Evolutionary conservation across 331 rosid species (phyloP).

Genomic region (Phaseolus coccineus): DNA sequence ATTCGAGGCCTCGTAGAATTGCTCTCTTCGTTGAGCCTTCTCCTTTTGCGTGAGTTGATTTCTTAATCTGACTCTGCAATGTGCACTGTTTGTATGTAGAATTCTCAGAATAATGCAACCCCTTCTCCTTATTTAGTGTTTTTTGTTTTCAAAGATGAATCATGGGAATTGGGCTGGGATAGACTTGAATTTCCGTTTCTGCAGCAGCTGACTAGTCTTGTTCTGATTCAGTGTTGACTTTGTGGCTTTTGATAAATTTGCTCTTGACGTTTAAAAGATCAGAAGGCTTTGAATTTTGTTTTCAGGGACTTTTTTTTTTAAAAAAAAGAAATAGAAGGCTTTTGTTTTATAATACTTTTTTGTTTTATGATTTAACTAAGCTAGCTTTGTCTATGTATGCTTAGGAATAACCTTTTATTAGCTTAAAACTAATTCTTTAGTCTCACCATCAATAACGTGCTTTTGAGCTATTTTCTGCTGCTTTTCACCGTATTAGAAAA

Average conservation of each 20-base stretch:
- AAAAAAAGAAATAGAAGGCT: neutral
- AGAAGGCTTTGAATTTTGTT: conserved; percentile 31
- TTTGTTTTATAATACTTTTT: neutral
- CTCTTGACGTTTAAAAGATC: conserved; percentile 11
- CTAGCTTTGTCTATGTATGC: conserved; percentile 25
- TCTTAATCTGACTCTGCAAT: neutral
- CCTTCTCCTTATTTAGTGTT: neutral
- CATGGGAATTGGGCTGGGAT: neutral
- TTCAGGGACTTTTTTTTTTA: neutral
- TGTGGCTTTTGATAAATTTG: conserved; percentile 40
- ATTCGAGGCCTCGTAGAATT: conserved; percentile 83
- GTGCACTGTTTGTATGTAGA: conserved; percentile 30
- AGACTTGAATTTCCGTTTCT: conserved; percentile 12
- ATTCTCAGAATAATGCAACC: neutral
- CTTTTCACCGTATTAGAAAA: neutral
- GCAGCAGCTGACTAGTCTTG: conserved; percentile 14
- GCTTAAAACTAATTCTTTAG: neutral
- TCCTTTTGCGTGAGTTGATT: conserved; percentile 84
- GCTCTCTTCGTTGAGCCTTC: conserved; percentile 99
- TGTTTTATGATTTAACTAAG: conserved; percentile 27
- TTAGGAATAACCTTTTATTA: conserved; percentile 1
- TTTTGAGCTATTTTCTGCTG: conserved; percentile 32
- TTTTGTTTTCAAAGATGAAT: neutral
- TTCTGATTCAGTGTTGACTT: conserved; percentile 28
- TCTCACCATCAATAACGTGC: conserved; percentile 19